Evolutionary conservation across 2,329 filamentous ascomycete genomes (phyloP).

Genomic region (Cladosporium sp.): DNA sequence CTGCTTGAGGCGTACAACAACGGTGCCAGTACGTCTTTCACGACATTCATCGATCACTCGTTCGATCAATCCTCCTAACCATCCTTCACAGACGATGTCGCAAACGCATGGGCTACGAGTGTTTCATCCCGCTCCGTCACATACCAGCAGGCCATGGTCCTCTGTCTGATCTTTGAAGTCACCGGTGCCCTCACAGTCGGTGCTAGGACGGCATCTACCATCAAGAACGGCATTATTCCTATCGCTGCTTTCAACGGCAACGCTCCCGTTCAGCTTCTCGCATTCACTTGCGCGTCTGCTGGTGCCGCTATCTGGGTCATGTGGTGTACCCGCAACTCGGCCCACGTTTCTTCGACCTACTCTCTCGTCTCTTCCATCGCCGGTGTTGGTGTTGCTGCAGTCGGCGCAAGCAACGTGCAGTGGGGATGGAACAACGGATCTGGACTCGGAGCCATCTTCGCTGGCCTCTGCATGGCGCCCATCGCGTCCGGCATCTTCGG

Average conservation of each 20-base stretch:
- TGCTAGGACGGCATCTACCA: slow-evolving; percentile 60
- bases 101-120: slow-evolving; percentile 57
- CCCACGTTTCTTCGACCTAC: slow-evolving; percentile 65
- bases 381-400: slow-evolving; percentile 62
- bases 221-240: slow-evolving; percentile 62
- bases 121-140: slow-evolving; percentile 56
- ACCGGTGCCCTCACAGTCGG: slow-evolving; percentile 56
- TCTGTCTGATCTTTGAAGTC: slow-evolving; percentile 55
- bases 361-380: slow-evolving; percentile 62
- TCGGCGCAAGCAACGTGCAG: slow-evolving; percentile 42
- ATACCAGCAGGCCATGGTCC: slow-evolving; percentile 54
- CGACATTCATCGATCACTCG: neutral
- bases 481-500: slow-evolving; percentile 51
- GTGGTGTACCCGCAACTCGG: slow-evolving; percentile 55
- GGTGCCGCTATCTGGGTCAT: slow-evolving; percentile 61
- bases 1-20: slow-evolving; percentile 70
- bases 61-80: neutral
- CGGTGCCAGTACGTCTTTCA: slow-evolving; percentile 46
- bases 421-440: slow-evolving; percentile 48
- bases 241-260: slow-evolving; percentile 50
- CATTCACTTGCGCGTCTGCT: slow-evolving; percentile 49
- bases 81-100: slow-evolving; percentile 48
- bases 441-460: slow-evolving; percentile 47
- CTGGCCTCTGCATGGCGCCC: slow-evolving; percentile 53
- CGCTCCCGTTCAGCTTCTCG: slow-evolving; percentile 46